These are phyloP conservation scores for Parachaetomium inaequale DNA, from an alignment of 495 filamentous ascomycete genomes.

Conservation along the genomic window DNA sequence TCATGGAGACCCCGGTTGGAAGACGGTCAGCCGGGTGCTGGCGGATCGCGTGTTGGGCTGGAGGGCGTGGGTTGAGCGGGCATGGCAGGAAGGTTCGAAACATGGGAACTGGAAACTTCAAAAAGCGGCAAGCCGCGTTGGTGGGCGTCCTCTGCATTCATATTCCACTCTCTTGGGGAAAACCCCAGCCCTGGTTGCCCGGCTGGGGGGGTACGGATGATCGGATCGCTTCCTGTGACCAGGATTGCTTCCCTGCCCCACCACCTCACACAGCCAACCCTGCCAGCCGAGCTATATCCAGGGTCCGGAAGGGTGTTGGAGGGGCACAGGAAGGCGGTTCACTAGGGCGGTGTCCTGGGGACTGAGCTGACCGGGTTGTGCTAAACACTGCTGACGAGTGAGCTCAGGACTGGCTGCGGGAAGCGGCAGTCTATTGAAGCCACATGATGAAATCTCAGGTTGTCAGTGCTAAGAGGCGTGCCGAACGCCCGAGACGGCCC, in stretches of 20 bases:
- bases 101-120: not conserved
- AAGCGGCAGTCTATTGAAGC: not conserved
- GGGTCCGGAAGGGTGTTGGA: not conserved
- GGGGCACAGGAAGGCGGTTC: not conserved
- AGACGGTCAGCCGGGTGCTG: conserved; percentile 1
- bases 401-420: not conserved
- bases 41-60: not conserved
- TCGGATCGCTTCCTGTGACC: not conserved
- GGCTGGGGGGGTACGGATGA: conserved; percentile 7
- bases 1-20: not conserved
- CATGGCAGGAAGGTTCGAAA: conserved; percentile 11
- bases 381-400: not conserved
- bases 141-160: conserved; percentile 8
- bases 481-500: conserved; percentile 3
- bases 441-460: not conserved
- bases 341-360: not conserved
- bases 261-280: not conserved
- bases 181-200: not conserved
- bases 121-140: not conserved
- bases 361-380: not conserved
- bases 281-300: not conserved
- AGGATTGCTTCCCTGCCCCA: not conserved
- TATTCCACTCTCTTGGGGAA: not conserved
- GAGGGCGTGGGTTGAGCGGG: not conserved
- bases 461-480: not conserved